phyloP scores from a whole-genome alignment of 2,329 filamentous ascomycete genomes.

The Fusarium sp. region DNA sequence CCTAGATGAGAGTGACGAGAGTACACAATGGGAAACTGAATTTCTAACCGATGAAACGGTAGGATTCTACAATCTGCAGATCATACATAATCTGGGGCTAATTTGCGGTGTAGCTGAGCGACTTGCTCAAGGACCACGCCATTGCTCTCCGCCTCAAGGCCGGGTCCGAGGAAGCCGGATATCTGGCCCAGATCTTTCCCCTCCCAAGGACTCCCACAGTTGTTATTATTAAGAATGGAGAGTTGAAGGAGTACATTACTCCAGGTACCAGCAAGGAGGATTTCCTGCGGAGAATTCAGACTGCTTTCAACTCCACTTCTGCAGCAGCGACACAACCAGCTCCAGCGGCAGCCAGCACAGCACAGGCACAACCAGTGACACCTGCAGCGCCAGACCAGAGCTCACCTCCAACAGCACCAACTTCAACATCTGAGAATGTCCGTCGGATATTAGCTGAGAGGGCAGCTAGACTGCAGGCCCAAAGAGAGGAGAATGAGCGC shows the following conservation, averaged over 20 bases:
- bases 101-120: conserved; percentile 63
- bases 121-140: conserved; percentile 72
- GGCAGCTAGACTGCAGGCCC: conserved; percentile 60
- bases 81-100: conserved; percentile 15
- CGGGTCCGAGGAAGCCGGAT: conserved; percentile 85
- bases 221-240: conserved; percentile 84
- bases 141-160: conserved; percentile 79
- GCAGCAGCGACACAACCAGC: conserved; percentile 34
- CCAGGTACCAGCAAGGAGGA: conserved; percentile 75
- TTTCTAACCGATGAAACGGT: conserved; percentile 73
- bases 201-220: conserved; percentile 84
- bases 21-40: conserved; percentile 79
- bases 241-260: conserved; percentile 82
- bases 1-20: conserved; percentile 70
- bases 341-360: conserved; percentile 30
- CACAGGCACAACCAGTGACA: conserved; percentile 43
- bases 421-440: conserved; percentile 54
- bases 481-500: conserved; percentile 61
- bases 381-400: conserved; percentile 30
- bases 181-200: conserved; percentile 86
- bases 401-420: conserved; percentile 36
- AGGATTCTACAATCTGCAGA: conserved; percentile 37
- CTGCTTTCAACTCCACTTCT: conserved; percentile 52
- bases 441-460: conserved; percentile 65
- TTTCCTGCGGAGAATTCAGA: conserved; percentile 67